Evolutionary conservation across 2,329 filamentous ascomycete species (phyloP).

Genomic region (Pyricularia sp.): DNA sequence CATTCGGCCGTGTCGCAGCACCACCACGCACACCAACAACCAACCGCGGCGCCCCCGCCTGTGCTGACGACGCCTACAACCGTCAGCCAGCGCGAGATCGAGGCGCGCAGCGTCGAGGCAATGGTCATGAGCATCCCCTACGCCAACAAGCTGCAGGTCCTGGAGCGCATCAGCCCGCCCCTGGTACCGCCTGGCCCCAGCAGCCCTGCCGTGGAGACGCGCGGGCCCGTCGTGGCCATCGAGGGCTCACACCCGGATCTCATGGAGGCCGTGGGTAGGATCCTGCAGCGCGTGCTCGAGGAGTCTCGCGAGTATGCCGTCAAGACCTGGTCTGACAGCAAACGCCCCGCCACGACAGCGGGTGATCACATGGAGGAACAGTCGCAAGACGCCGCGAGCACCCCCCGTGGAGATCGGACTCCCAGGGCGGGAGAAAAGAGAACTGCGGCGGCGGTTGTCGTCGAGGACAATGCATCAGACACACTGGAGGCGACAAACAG

Average conservation of each 20-base stretch:
- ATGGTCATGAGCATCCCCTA: slow-evolving; percentile 70
- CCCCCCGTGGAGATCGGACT: background rate
- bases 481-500: background rate
- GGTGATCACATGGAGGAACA: background rate
- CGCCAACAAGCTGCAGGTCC: slow-evolving; percentile 64
- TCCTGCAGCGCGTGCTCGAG: slow-evolving; percentile 54
- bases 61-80: background rate
- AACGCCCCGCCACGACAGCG: slow-evolving; percentile 21
- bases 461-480: background rate
- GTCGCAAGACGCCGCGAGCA: background rate
- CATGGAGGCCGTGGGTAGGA: slow-evolving; percentile 47
- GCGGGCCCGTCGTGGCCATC: slow-evolving; percentile 76
- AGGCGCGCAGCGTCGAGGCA: slow-evolving; percentile 46
- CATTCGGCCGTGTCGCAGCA: background rate
- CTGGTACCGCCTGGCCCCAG: slow-evolving; percentile 30
- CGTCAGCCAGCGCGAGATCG: slow-evolving; percentile 15
- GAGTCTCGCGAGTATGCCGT: slow-evolving; percentile 35
- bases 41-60: background rate
- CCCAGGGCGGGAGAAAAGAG: background rate
- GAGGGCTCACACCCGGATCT: slow-evolving; percentile 59
- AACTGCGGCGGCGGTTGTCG: too few relatives aligned
- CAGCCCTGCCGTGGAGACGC: slow-evolving; percentile 27
- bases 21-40: background rate
- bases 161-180: slow-evolving; percentile 67
- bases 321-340: slow-evolving; percentile 32